Percentiles rank a stretch among this genome's conserved stretches.
phyloP scores from a whole-genome alignment of 2,329 filamentous ascomycete genomes.

The Knoxdaviesia capensis region DNA sequence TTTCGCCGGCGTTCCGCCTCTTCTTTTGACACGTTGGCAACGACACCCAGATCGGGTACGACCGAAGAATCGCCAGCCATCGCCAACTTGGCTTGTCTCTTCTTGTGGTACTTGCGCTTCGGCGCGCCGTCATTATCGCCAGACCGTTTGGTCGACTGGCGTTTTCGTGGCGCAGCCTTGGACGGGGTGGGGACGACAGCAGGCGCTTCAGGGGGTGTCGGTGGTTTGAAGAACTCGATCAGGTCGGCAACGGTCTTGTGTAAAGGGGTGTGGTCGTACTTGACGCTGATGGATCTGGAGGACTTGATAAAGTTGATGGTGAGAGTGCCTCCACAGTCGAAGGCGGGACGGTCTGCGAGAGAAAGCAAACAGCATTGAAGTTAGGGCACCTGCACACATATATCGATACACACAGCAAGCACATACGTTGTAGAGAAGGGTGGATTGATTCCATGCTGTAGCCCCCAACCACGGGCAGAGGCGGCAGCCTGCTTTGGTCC shows the following conservation, averaged over 20 bases:
- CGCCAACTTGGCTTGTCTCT: conserved; percentile 7
- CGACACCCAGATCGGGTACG: not conserved
- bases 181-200: not conserved
- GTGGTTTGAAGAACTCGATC: conserved; percentile 22
- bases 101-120: conserved; percentile 12
- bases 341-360: conserved; percentile 30
- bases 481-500: conserved; percentile 4
- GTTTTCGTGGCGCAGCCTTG: conserved; percentile 6
- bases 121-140: conserved; percentile 4
- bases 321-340: conserved; percentile 34
- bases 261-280: conserved; percentile 35
- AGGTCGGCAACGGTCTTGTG: conserved; percentile 34
- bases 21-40: conserved; percentile 6
- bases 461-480: conserved; percentile 18
- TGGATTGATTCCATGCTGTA: conserved; percentile 28
- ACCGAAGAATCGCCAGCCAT: conserved; percentile 1
- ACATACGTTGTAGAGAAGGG: conserved; percentile 21
- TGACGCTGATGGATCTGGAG: conserved; percentile 25
- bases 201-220: conserved; percentile 10
- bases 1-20: conserved; percentile 30
- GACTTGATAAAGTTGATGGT: conserved; percentile 27
- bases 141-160: conserved; percentile 4
- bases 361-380: not conserved
- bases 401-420: not conserved
- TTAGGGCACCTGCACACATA: conserved; percentile 4